A percentile compares a stretch with the other conserved stretches of the same genome.
Conservation (phyloP, 805 yeast species). For the Schwanniomyces sp. region DNA sequence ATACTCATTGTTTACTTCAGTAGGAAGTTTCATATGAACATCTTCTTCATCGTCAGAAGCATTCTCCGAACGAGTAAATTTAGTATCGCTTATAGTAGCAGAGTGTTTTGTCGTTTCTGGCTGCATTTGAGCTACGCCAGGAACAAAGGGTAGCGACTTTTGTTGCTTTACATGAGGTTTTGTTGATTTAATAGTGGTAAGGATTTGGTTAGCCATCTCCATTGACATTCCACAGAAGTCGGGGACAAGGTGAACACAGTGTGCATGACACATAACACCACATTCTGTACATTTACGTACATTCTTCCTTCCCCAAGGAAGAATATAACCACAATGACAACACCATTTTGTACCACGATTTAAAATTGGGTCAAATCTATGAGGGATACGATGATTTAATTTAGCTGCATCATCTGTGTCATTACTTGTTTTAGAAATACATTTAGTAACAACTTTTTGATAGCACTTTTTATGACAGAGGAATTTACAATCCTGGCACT, state of each 20-base stretch:
- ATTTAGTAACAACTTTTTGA: slow-evolving; percentile 76
- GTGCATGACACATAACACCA: slow-evolving; percentile 91
- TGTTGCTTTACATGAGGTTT: slow-evolving; percentile 21
- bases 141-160: slow-evolving; percentile 5
- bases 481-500: slow-evolving; percentile 82
- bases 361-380: slow-evolving; percentile 87
- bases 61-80: slow-evolving; percentile 7
- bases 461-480: slow-evolving; percentile 81
- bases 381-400: slow-evolving; percentile 95
- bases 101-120: not conserved
- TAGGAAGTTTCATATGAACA: slow-evolving; percentile 25
- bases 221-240: slow-evolving; percentile 98
- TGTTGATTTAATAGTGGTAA: slow-evolving; percentile 79
- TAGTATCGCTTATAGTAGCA: slow-evolving; percentile 6
- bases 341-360: slow-evolving; percentile 99
- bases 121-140: not conserved
- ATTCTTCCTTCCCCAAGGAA: slow-evolving; percentile 93
- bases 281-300: slow-evolving; percentile 92
- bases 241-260: slow-evolving; percentile 92
- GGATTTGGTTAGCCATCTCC: slow-evolving; percentile 91
- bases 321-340: slow-evolving; percentile 95
- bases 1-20: slow-evolving; percentile 22
- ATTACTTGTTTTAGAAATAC: slow-evolving; percentile 74
- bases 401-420: slow-evolving; percentile 71
- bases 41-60: slow-evolving; percentile 23